These are phyloP conservation scores for Torrubiella hemipterigena DNA, from an alignment of 2,329 filamentous ascomycete genomes.

Conservation along the genomic window DNA sequence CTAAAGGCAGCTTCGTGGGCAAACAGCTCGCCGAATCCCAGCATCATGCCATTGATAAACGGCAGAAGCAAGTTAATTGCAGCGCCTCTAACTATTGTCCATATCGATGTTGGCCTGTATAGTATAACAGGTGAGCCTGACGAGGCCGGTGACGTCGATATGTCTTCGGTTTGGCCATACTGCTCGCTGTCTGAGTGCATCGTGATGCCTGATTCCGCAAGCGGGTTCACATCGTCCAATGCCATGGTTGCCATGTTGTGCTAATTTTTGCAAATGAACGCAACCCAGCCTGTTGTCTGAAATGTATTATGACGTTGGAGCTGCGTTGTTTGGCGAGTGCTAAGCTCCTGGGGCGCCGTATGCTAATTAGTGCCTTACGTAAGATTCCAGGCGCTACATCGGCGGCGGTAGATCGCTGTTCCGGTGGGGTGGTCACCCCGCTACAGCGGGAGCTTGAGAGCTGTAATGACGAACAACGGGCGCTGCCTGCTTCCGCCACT, in stretches of 20 bases:
- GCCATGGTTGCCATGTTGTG: constrained; percentile 2
- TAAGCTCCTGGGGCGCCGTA: too few species aligned
- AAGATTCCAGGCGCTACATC: constrained; percentile 2
- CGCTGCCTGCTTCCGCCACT: constrained; percentile 7
- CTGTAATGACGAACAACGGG: constrained; percentile 9
- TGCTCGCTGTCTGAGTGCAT: constrained; percentile 76
- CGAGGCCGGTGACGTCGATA: constrained; percentile 47
- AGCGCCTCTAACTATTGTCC: constrained; percentile 73
- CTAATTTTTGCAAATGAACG: background rate
- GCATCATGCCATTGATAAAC: constrained; percentile 96
- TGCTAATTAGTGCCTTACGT: background rate
- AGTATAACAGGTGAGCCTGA: constrained; percentile 63
- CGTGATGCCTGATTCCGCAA: constrained; percentile 63
- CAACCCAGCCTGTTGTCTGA: too few species aligned
- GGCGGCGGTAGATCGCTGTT: constrained; percentile 17
- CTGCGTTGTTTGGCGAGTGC: too few species aligned
- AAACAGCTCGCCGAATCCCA: constrained; percentile 93
- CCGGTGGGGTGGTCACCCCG: constrained; percentile 13
- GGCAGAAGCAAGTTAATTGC: constrained; percentile 93
- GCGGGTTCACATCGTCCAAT: constrained; percentile 29
- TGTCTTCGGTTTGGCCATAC: constrained; percentile 57
- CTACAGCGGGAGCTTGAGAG: constrained; percentile 10
- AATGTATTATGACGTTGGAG: too few species aligned
- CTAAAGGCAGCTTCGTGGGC: constrained; percentile 92
- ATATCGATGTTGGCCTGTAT: constrained; percentile 80